These are phyloP conservation scores for Tanacetum coccineum DNA, from an alignment of 129 eudicot species.

Conservation along the genomic window DNA sequence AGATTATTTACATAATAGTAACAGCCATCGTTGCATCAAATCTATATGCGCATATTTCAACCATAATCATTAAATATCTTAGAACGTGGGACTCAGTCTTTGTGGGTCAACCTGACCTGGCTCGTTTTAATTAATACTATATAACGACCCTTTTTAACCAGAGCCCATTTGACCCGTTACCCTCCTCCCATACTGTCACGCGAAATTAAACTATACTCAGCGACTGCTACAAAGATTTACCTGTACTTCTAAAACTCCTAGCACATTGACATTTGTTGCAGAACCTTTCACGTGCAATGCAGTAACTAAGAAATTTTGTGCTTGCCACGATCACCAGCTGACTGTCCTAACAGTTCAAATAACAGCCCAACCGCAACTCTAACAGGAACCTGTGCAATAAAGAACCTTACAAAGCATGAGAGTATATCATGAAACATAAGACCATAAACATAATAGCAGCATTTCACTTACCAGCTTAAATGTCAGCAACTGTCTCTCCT, in stretches of 20 bases:
- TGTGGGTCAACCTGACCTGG: not conserved
- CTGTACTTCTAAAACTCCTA: slow-evolving; percentile 67
- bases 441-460: no score
- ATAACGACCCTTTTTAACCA: no score
- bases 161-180: slow-evolving; percentile 11
- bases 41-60: no score
- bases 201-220: not conserved
- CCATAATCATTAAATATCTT: not conserved
- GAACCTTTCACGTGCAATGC: slow-evolving; percentile 67
- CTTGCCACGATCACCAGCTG: slow-evolving; percentile 79
- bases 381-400: slow-evolving; percentile 55
- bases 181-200: not conserved
- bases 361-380: slow-evolving; percentile 65
- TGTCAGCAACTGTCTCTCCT: no score
- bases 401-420: slow-evolving; percentile 14
- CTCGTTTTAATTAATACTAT: no score
- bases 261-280: slow-evolving; percentile 52
- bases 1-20: no score
- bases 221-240: slow-evolving; percentile 27
- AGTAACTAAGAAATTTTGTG: slow-evolving; percentile 62
- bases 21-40: no score
- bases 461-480: no score
- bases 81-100: not conserved
- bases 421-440: slow-evolving; percentile 2
- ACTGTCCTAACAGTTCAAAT: slow-evolving; percentile 71